Conservation (phyloP, 371 early-diverging fungal species). For the Circinella umbellata region DNA sequence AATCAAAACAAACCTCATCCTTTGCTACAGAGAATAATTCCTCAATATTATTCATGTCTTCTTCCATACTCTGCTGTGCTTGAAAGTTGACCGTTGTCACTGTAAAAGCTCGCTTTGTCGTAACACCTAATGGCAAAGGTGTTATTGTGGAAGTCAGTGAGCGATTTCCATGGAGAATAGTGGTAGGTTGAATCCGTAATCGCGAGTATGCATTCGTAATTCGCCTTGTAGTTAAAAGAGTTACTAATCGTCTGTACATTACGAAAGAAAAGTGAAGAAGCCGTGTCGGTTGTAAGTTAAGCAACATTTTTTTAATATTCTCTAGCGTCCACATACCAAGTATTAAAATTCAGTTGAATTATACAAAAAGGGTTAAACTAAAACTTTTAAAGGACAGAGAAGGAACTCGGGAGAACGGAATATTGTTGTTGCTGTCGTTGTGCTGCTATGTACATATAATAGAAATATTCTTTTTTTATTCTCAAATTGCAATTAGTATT, state of each 20-base stretch:
- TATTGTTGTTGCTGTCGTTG: too few species aligned
- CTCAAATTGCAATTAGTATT: too few species aligned
- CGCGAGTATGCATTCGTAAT: not conserved
- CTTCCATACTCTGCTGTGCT: constrained; percentile 22
- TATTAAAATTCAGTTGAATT: not conserved
- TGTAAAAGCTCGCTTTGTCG: not conserved
- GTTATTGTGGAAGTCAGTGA: not conserved
- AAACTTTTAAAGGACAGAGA: too few species aligned
- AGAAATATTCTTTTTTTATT: too few species aligned
- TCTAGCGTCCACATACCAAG: too few species aligned
- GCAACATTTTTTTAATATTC: too few species aligned
- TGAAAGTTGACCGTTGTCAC: not conserved
- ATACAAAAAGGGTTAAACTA: not conserved
- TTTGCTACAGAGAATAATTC: constrained; percentile 41
- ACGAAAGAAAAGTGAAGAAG: not conserved
- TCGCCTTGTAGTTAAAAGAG: not conserved
- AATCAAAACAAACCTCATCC: constrained; percentile 32
- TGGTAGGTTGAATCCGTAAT: not conserved
- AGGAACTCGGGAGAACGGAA: too few species aligned
- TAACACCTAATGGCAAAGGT: too few species aligned
- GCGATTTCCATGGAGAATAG: not conserved
- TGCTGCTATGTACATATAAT: too few species aligned
- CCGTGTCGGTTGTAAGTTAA: too few species aligned
- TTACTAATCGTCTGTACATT: constrained; percentile 1
- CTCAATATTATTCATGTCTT: constrained; percentile 42